A percentile compares a stretch with the other conserved stretches of the same genome.
Conservation (phyloP, 768 basidiomycete species). For the Ramaria sp. region DNA sequence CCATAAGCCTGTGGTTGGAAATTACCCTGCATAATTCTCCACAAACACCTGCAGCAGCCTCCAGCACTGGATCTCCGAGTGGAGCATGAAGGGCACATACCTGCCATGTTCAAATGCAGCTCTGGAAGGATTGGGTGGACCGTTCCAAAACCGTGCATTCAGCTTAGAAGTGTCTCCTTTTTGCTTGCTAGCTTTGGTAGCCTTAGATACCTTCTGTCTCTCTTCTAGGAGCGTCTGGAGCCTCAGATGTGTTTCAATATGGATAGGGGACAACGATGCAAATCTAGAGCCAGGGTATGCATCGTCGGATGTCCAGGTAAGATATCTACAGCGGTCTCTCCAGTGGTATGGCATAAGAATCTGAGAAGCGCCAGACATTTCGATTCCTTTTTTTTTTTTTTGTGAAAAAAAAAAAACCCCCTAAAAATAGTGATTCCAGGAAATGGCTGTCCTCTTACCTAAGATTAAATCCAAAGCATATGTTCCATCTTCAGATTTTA, state of each 20-base stretch:
- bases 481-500: not conserved
- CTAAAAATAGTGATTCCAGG: not conserved
- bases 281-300: not conserved
- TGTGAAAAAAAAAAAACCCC: too few relatives aligned
- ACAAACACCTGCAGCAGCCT: not conserved
- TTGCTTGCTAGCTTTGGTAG: constrained; percentile 1
- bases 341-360: not conserved
- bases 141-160: constrained; percentile 1
- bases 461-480: not conserved
- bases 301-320: not conserved
- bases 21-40: not conserved
- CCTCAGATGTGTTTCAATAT: not conserved
- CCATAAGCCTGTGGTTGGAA: not conserved
- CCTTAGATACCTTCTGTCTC: not conserved
- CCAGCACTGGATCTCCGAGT: not conserved
- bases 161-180: constrained; percentile 4
- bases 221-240: not conserved
- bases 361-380: not conserved
- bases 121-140: not conserved
- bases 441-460: not conserved
- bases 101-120: constrained; percentile 7
- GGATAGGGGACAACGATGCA: constrained; percentile 6
- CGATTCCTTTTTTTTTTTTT: constrained; percentile 1
- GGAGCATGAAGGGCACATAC: not conserved
- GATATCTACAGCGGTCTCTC: not conserved